A percentile compares a stretch with the other conserved stretches of the same genome.
These are phyloP conservation scores for Halenospora varia DNA, from an alignment of 495 filamentous ascomycete species.

Conservation along the genomic window DNA sequence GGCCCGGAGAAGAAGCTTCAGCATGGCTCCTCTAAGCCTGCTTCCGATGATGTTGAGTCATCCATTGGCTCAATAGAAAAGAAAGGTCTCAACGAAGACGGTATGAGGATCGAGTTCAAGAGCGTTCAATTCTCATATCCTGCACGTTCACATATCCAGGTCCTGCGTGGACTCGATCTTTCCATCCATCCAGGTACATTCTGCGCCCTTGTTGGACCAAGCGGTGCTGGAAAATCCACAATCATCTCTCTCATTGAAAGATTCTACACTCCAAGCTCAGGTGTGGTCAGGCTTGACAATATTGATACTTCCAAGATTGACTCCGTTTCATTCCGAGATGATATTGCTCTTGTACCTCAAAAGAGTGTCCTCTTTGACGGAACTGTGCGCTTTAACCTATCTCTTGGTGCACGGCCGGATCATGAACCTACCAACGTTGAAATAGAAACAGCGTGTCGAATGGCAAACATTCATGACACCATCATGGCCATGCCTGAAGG, in stretches of 20 bases:
- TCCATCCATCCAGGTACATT: slow-evolving; percentile 54
- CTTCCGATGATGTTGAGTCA: too few species aligned
- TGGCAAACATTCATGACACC: slow-evolving; percentile 31
- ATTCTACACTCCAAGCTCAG: slow-evolving; percentile 43
- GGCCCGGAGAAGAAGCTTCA: slow-evolving; percentile 13
- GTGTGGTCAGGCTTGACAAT: slow-evolving; percentile 40
- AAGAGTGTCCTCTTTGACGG: slow-evolving; percentile 52
- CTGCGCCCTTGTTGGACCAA: slow-evolving; percentile 56
- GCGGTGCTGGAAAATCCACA: slow-evolving; percentile 59
- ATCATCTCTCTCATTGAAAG: slow-evolving; percentile 56
- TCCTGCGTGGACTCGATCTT: slow-evolving; percentile 50
- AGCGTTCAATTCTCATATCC: slow-evolving; percentile 28
- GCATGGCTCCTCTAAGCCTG: too few species aligned
- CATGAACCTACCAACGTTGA: neutral
- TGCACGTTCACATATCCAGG: slow-evolving; percentile 45
- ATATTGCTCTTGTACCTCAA: slow-evolving; percentile 49
- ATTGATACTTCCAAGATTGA: slow-evolving; percentile 35
- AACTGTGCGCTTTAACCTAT: slow-evolving; percentile 44
- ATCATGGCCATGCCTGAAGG: slow-evolving; percentile 43
- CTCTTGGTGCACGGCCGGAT: slow-evolving; percentile 28
- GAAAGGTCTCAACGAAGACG: too few species aligned
- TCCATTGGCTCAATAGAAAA: too few species aligned
- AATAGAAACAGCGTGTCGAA: slow-evolving; percentile 1
- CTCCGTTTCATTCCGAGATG: slow-evolving; percentile 42
- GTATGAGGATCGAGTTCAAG: too few species aligned